phyloP scores from a whole-genome alignment of 2,329 filamentous ascomycete genomes.

The Aspergillus aculeatinus region DNA sequence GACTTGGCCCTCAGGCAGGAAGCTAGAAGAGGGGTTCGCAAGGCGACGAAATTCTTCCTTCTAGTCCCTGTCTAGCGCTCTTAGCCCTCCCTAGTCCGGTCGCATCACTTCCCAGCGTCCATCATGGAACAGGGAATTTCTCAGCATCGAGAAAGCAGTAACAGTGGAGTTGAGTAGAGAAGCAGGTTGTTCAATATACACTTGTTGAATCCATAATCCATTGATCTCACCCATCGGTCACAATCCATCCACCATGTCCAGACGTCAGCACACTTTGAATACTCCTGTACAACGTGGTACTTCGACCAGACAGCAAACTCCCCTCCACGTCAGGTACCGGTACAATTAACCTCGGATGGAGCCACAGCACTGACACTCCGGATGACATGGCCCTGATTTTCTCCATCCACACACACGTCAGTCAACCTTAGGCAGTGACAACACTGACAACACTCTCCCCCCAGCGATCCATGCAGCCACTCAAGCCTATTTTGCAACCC shows the following conservation, averaged over 20 bases:
- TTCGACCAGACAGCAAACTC: neutral
- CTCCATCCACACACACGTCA: neutral
- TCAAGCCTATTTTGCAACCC: slow-evolving; percentile 10
- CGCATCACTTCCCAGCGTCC: neutral
- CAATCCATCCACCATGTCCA: too few relatives aligned
- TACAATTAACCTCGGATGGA: neutral
- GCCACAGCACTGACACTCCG: neutral
- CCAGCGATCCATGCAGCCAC: slow-evolving; percentile 24
- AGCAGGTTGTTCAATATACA: too few relatives aligned
- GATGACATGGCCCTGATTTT: neutral
- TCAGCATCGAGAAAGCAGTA: too few relatives aligned
- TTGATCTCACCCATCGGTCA: too few relatives aligned
- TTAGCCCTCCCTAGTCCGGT: neutral
- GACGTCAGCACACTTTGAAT: too few relatives aligned
- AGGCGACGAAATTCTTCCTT: neutral
- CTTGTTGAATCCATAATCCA: too few relatives aligned
- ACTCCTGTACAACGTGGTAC: neutral
- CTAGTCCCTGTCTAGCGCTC: neutral
- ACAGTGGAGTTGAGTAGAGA: too few relatives aligned
- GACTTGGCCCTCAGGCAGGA: slow-evolving; percentile 4
- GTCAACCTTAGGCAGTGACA: slow-evolving; percentile 7
- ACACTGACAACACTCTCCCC: slow-evolving; percentile 9
- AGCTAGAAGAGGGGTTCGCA: neutral
- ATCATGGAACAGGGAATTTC: too few relatives aligned
- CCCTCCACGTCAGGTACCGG: neutral